Evolutionary conservation across 2,329 filamentous ascomycete species (phyloP).

Genomic region (Fusarium acutatum): DNA sequence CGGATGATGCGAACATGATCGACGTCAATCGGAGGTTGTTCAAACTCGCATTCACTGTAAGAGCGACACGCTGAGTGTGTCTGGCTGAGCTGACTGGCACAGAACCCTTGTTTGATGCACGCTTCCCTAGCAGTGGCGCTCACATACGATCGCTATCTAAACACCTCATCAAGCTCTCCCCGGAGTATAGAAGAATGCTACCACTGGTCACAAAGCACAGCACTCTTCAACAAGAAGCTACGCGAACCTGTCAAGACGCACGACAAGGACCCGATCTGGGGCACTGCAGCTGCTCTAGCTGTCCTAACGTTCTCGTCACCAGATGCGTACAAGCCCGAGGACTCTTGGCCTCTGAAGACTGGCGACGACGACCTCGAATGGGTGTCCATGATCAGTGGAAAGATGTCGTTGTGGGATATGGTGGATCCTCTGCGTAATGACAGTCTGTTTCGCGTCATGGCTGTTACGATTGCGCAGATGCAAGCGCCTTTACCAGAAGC

Average conservation of each 20-base stretch:
- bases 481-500: conserved; percentile 43
- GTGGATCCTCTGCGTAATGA: conserved; percentile 47
- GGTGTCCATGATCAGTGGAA: conserved; percentile 46
- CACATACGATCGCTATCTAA: conserved; percentile 50
- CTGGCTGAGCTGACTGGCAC: not conserved
- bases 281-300: conserved; percentile 53
- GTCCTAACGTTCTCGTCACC: conserved; percentile 52
- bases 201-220: conserved; percentile 53
- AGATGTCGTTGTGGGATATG: conserved; percentile 49
- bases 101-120: conserved; percentile 58
- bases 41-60: conserved; percentile 49
- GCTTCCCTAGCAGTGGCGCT: conserved; percentile 54
- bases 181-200: conserved; percentile 52
- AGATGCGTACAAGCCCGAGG: conserved; percentile 44
- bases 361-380: conserved; percentile 45
- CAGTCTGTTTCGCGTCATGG: conserved; percentile 48
- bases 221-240: conserved; percentile 51
- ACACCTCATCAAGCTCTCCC: conserved; percentile 26
- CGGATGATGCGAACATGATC: conserved; percentile 49
- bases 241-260: conserved; percentile 43
- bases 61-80: conserved; percentile 3
- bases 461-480: conserved; percentile 48
- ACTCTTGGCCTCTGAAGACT: conserved; percentile 48
- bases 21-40: conserved; percentile 52
- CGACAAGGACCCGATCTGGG: conserved; percentile 58